phyloP scores from a whole-genome alignment of 140 eudicot genomes.

The Cichorium intybus region DNA sequence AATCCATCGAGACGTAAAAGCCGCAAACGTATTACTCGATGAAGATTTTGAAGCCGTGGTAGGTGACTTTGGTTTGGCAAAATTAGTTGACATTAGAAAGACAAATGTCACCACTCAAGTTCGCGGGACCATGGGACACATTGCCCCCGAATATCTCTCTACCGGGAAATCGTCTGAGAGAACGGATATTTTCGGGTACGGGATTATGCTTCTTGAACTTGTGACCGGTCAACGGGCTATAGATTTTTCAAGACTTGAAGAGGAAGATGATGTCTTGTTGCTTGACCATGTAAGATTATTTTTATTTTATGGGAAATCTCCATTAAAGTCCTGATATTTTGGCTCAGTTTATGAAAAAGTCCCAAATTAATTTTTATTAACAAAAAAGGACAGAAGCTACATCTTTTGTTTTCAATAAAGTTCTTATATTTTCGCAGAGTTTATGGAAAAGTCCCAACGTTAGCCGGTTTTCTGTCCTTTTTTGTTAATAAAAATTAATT shows the following conservation, averaged over 20 bases:
- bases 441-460: no score
- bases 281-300: constrained; percentile 95
- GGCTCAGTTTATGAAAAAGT: no score
- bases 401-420: no score
- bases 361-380: no score
- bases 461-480: no score
- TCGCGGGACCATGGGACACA: constrained; percentile 99
- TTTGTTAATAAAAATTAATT: no score
- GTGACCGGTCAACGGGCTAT: constrained; percentile 97
- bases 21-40: constrained; percentile 91
- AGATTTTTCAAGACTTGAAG: constrained; percentile 93
- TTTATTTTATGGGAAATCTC: no score
- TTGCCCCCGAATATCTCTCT: constrained; percentile 96
- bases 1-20: constrained; percentile 96
- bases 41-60: constrained; percentile 98
- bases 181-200: constrained; percentile 95
- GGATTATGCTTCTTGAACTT: constrained; percentile 94
- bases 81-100: constrained; percentile 83
- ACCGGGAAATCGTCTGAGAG: constrained; percentile 96
- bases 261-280: constrained; percentile 95
- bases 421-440: no score
- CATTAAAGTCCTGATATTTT: no score
- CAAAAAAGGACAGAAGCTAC: no score
- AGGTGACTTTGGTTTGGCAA: constrained; percentile 97
- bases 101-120: constrained; percentile 96